phyloP scores from a whole-genome alignment of 2,329 filamentous ascomycete species.

The Metarhizium album region DNA sequence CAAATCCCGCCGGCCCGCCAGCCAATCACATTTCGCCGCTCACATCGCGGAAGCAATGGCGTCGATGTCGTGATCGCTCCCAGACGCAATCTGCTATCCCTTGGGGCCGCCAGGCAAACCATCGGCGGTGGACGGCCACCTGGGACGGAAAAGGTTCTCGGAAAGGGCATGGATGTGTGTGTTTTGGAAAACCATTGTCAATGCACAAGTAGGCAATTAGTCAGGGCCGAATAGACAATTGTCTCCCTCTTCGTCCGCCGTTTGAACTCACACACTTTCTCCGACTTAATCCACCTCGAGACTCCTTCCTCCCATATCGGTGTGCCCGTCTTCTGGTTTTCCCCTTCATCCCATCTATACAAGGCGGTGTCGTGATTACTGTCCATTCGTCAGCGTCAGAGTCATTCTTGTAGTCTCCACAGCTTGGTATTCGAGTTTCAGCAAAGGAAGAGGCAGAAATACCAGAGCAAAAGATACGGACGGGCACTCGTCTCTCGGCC shows the following conservation, averaged over 20 bases:
- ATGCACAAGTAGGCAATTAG: background rate
- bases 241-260: background rate
- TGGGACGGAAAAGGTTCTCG: background rate
- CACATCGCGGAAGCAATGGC: slow-evolving; percentile 38
- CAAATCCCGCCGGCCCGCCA: slow-evolving; percentile 11
- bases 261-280: background rate
- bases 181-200: background rate
- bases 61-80: slow-evolving; percentile 41
- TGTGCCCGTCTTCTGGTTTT: too few species aligned
- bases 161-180: slow-evolving; percentile 5
- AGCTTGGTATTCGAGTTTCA: background rate
- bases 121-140: background rate
- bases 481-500: slow-evolving; percentile 1
- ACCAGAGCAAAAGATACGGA: background rate
- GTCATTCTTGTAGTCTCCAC: background rate
- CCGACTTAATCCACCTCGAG: background rate
- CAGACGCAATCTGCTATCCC: slow-evolving; percentile 17
- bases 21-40: slow-evolving; percentile 24
- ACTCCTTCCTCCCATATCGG: background rate
- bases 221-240: background rate
- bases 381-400: background rate
- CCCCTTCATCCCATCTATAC: background rate
- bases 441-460: background rate
- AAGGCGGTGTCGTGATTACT: background rate
- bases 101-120: too few species aligned